Evolutionary conservation across 768 basidiomycete genomes (phyloP).

Genomic region (Mycena filopes): DNA sequence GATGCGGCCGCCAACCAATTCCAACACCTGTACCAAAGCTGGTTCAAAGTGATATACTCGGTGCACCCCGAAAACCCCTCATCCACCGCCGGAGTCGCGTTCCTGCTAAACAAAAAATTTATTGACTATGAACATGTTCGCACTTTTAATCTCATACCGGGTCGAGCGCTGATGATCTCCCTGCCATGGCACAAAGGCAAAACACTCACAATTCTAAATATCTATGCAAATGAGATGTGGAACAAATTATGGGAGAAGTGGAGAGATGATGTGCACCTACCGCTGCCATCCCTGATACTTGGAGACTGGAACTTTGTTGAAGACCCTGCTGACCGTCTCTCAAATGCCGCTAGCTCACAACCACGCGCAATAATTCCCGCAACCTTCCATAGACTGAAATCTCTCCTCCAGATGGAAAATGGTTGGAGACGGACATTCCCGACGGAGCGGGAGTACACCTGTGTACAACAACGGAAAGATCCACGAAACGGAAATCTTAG

Average conservation of each 20-base stretch:
- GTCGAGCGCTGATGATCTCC: constrained; percentile 5
- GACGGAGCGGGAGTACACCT: no score
- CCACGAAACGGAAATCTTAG: background rate
- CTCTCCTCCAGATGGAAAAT: no score
- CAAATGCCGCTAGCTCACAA: no score
- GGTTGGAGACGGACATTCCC: no score
- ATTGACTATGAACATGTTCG: background rate
- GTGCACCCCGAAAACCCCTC: background rate
- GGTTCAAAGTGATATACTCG: background rate
- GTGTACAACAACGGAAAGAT: background rate
- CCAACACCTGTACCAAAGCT: background rate
- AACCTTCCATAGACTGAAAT: background rate
- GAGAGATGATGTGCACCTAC: background rate
- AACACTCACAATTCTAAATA: constrained; percentile 4
- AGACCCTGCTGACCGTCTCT: constrained; percentile 34
- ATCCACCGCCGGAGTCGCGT: constrained; percentile 1
- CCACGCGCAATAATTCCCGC: no score
- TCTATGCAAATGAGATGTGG: constrained; percentile 4
- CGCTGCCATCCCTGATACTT: constrained; percentile 18
- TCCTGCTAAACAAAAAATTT: background rate
- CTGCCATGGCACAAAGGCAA: constrained; percentile 4
- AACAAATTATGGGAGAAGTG: background rate
- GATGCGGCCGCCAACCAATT: background rate
- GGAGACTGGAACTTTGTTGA: constrained; percentile 42
- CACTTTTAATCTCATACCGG: background rate